phyloP scores from a whole-genome alignment of 2,329 filamentous ascomycete species.

The Hymenoscyphus albidus region DNA sequence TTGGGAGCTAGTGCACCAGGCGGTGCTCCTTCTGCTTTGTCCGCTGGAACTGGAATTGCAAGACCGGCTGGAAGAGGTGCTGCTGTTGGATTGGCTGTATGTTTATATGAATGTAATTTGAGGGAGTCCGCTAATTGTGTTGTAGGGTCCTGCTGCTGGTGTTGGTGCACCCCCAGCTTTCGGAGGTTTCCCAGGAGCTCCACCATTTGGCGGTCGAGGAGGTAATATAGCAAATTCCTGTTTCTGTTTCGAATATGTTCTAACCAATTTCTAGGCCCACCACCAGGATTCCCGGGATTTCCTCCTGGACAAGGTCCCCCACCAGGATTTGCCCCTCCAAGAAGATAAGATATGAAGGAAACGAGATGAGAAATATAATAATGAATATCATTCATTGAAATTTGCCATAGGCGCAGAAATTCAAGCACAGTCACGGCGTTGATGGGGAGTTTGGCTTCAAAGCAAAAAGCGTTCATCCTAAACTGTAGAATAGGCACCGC shows the following conservation, averaged over 20 bases:
- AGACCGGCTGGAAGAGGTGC: slow-evolving; percentile 84
- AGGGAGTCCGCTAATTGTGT: slow-evolving; percentile 30
- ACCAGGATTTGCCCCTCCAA: slow-evolving; percentile 42
- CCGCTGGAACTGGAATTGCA: slow-evolving; percentile 83
- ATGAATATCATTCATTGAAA: slow-evolving; percentile 14
- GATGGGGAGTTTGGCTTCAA: slow-evolving; percentile 33
- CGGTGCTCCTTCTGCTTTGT: slow-evolving; percentile 62
- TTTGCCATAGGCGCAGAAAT: slow-evolving; percentile 22
- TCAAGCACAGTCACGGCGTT: slow-evolving; percentile 33
- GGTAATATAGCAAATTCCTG: slow-evolving; percentile 42
- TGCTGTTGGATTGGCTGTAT: slow-evolving; percentile 75
- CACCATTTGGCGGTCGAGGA: slow-evolving; percentile 49
- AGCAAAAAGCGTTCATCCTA: slow-evolving; percentile 27
- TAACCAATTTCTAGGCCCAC: slow-evolving; percentile 30
- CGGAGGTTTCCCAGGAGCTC: slow-evolving; percentile 50
- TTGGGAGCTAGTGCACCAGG: slow-evolving; percentile 73
- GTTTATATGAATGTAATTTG: slow-evolving; percentile 27
- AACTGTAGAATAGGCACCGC: slow-evolving; percentile 34
- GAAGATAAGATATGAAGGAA: slow-evolving; percentile 29
- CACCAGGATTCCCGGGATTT: slow-evolving; percentile 48
- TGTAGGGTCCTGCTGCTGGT: slow-evolving; percentile 74
- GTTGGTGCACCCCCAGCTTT: slow-evolving; percentile 68
- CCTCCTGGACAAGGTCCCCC: slow-evolving; percentile 59
- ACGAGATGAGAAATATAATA: not conserved
- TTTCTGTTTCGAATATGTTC: not conserved